A percentile compares a stretch with the other conserved stretches of the same genome.
Evolutionary conservation across 2,329 filamentous ascomycete species (phyloP).

Genomic region (Fusarium pseudoanthophilum): DNA sequence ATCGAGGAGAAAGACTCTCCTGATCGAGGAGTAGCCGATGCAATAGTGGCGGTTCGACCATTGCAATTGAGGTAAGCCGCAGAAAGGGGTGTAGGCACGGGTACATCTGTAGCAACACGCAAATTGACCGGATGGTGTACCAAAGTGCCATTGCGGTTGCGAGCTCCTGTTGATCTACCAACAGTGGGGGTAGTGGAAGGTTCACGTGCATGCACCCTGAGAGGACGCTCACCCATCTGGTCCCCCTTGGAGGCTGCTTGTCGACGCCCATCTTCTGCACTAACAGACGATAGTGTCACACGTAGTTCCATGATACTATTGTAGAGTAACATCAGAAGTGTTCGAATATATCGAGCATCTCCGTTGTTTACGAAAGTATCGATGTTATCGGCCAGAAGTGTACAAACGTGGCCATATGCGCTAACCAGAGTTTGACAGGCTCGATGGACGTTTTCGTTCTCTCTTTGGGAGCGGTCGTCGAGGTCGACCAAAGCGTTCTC

Average conservation of each 20-base stretch:
- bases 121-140: slow-evolving; percentile 64
- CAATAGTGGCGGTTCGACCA: slow-evolving; percentile 63
- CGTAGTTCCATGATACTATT: slow-evolving; percentile 75
- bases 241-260: slow-evolving; percentile 25
- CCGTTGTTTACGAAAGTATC: slow-evolving; percentile 73
- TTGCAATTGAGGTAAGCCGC: slow-evolving; percentile 60
- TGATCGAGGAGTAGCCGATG: slow-evolving; percentile 78
- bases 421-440: slow-evolving; percentile 72
- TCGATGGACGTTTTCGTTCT: slow-evolving; percentile 72
- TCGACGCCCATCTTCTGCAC: slow-evolving; percentile 41
- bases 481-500: slow-evolving; percentile 60
- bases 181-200: slow-evolving; percentile 64
- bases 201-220: slow-evolving; percentile 63
- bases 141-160: slow-evolving; percentile 51
- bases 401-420: slow-evolving; percentile 73
- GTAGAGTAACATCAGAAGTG: slow-evolving; percentile 70
- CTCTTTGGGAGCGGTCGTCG: slow-evolving; percentile 60
- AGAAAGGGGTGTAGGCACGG: slow-evolving; percentile 48
- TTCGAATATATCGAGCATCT: slow-evolving; percentile 74
- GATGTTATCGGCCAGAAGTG: slow-evolving; percentile 69
- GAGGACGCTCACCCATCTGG: slow-evolving; percentile 56
- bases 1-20: slow-evolving; percentile 80
- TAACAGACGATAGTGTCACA: slow-evolving; percentile 59
- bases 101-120: slow-evolving; percentile 66
- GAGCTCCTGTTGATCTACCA: slow-evolving; percentile 55